A percentile compares a stretch with the other conserved stretches of the same genome.
phyloP scores from a whole-genome alignment of 2,329 filamentous ascomycete species.

The Lomentospora prolificans region DNA sequence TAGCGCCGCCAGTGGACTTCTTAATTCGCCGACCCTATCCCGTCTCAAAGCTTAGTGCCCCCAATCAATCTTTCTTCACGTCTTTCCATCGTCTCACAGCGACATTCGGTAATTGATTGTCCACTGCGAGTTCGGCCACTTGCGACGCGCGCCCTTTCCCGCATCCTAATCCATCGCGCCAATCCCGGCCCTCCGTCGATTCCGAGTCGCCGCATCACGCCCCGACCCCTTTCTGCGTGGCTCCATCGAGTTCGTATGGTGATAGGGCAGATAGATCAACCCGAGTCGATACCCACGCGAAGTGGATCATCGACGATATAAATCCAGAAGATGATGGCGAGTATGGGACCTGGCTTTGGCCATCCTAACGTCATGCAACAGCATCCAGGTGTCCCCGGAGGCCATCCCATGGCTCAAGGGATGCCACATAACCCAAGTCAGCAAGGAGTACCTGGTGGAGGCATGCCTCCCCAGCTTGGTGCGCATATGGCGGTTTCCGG shows the following conservation, averaged over 20 bases:
- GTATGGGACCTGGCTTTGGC: slow-evolving; percentile 53
- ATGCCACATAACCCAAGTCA: slow-evolving; percentile 62
- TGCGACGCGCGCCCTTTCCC: neutral
- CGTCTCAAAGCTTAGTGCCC: neutral
- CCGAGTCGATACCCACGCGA: slow-evolving; percentile 46
- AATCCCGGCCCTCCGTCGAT: slow-evolving; percentile 8
- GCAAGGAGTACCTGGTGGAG: slow-evolving; percentile 43
- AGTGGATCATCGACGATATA: slow-evolving; percentile 43
- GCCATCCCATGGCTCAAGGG: slow-evolving; percentile 52
- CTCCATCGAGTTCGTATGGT: slow-evolving; percentile 5
- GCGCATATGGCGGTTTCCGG: slow-evolving; percentile 60
- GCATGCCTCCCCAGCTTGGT: slow-evolving; percentile 56
- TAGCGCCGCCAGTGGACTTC: neutral
- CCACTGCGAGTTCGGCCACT: neutral
- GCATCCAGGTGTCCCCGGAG: slow-evolving; percentile 54
- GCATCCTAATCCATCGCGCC: slow-evolving; percentile 8
- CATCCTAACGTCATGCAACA: slow-evolving; percentile 62
- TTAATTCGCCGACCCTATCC: neutral
- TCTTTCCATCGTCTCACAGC: neutral
- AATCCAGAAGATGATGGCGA: slow-evolving; percentile 55
- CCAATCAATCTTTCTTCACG: neutral
- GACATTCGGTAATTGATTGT: neutral
- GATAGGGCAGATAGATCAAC: slow-evolving; percentile 10
- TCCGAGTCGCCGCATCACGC: slow-evolving; percentile 12
- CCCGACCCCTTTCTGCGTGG: slow-evolving; percentile 4